A percentile compares a stretch with the other conserved stretches of the same genome.
phyloP scores from a whole-genome alignment of 2,329 filamentous ascomycete genomes.

The Aspergillus hortae region DNA sequence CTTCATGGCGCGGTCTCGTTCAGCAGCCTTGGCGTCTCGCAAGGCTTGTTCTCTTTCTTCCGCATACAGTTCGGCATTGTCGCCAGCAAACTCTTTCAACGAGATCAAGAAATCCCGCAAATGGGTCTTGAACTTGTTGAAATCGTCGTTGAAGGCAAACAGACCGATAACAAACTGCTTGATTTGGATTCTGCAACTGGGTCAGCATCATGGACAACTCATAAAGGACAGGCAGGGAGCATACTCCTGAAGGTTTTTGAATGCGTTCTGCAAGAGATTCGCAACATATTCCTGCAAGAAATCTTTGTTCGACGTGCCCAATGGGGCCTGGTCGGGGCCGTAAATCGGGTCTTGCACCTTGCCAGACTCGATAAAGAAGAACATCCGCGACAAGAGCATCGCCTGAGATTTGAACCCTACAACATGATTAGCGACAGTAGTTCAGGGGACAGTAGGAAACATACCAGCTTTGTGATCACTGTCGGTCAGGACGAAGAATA shows the following conservation, averaged over 20 bases:
- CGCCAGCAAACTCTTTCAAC: conserved; percentile 91
- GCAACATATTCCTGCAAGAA: conserved; percentile 87
- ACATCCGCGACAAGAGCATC: conserved; percentile 88
- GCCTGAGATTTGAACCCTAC: conserved; percentile 92
- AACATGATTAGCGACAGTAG: conserved; percentile 3
- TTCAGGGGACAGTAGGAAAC: conserved; percentile 12
- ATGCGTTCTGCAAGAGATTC: conserved; percentile 79
- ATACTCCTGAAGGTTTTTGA: conserved; percentile 87
- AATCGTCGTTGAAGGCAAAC: conserved; percentile 81
- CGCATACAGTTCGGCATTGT: conserved; percentile 89
- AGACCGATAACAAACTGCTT: conserved; percentile 84
- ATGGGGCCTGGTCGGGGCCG: conserved; percentile 72
- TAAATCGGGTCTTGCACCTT: conserved; percentile 95
- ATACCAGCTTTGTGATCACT: conserved; percentile 90
- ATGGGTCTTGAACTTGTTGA: conserved; percentile 92
- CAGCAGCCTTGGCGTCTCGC: conserved; percentile 77
- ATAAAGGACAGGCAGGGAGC: conserved; percentile 27
- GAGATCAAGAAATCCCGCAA: conserved; percentile 96
- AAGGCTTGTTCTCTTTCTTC: conserved; percentile 94
- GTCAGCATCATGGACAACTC: conserved; percentile 32
- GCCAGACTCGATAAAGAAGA: conserved; percentile 85
- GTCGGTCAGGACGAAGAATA: conserved; percentile 97
- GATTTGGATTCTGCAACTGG: conserved; percentile 68
- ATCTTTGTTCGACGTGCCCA: conserved; percentile 82
- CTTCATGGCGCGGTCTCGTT: conserved; percentile 89